A percentile compares a stretch with the other conserved stretches of the same genome.
These are phyloP conservation scores for Hymenoscyphus infarciens DNA, from an alignment of 2,329 filamentous ascomycete genomes.

Conservation along the genomic window DNA sequence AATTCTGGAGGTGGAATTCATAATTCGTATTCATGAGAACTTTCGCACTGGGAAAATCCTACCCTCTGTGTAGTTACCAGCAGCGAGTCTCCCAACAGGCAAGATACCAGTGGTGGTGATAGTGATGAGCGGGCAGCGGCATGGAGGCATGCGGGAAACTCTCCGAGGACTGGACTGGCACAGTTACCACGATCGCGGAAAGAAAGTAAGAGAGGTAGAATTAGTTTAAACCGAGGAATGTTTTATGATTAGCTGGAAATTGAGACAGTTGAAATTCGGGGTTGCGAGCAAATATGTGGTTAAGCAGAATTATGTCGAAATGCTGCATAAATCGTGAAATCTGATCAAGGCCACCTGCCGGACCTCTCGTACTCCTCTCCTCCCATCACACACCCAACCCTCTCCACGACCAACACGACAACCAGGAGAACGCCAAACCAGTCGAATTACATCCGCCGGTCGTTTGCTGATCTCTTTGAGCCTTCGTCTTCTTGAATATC, in stretches of 20 bases:
- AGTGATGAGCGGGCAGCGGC: not conserved
- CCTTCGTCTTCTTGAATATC: constrained; percentile 16
- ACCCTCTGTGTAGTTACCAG: not conserved
- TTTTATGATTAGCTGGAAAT: constrained; percentile 16
- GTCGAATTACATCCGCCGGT: constrained; percentile 20
- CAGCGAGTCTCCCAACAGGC: not conserved
- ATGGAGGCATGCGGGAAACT: constrained; percentile 9
- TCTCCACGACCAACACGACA: constrained; percentile 17
- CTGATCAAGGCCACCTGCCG: constrained; percentile 15
- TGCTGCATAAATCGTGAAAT: constrained; percentile 16
- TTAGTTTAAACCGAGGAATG: constrained; percentile 3
- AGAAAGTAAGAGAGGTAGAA: not conserved
- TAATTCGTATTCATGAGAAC: not conserved
- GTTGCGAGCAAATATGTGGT: constrained; percentile 19
- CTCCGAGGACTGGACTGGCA: constrained; percentile 11
- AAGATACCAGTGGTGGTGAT: not conserved
- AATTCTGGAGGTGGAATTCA: not conserved
- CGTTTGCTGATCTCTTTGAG: constrained; percentile 15
- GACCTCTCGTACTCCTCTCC: constrained; percentile 22
- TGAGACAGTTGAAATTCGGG: constrained; percentile 22
- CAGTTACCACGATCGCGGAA: constrained; percentile 2
- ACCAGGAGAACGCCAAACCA: constrained; percentile 26
- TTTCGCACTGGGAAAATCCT: not conserved
- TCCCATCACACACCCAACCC: constrained; percentile 22
- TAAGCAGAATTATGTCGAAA: constrained; percentile 16